Evolutionary conservation across 306 rosid species (phyloP).

Genomic region (Pyrus pyrifolia): DNA sequence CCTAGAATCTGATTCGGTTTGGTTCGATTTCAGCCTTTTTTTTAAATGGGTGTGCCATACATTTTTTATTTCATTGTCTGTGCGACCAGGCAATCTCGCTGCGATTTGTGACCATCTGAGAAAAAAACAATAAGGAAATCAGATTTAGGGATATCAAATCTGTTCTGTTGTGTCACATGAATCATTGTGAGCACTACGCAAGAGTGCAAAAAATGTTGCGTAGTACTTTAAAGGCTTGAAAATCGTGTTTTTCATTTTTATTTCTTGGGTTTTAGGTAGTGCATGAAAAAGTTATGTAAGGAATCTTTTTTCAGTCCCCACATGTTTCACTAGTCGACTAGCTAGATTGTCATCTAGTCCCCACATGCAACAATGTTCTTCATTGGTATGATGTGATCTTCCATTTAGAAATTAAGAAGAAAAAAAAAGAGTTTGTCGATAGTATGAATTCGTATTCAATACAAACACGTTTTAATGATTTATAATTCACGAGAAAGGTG

Average conservation of each 20-base stretch:
- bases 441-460: background rate
- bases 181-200: constrained; percentile 1
- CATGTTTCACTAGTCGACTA: background rate
- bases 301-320: constrained; percentile 26
- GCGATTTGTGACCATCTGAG: constrained; percentile 92
- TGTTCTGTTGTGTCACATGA: background rate
- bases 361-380: background rate
- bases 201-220: background rate
- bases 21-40: constrained; percentile 47
- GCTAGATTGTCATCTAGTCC: background rate
- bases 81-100: constrained; percentile 72
- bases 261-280: background rate
- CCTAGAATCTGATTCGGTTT: background rate
- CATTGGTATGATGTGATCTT: background rate
- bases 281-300: constrained; percentile 22
- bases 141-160: background rate
- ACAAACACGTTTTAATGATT: background rate
- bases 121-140: background rate
- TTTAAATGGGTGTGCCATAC: constrained; percentile 95
- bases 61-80: constrained; percentile 87
- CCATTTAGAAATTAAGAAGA: background rate
- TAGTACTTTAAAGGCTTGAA: background rate
- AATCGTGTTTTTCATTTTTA: background rate
- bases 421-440: background rate
- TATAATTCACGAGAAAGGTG: background rate